Base-by-base conservation (phyloP, 2,329 filamentous ascomycete species). In the Alternaria dauci region DNA sequence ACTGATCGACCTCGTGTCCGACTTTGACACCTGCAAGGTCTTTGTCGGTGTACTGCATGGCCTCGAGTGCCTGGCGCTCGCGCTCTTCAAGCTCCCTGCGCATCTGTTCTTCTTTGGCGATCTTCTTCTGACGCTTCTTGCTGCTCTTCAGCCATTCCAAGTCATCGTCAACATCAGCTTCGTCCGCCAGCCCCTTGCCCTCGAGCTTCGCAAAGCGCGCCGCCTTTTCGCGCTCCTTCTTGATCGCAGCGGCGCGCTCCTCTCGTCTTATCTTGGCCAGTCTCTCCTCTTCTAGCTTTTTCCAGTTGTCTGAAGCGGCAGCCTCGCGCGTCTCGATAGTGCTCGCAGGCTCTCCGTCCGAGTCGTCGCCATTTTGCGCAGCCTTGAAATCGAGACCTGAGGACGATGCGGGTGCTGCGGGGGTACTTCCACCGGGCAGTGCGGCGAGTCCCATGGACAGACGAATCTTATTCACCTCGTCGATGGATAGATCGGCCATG, bases 61-160 rank as follows among this genome's bases (percentile, higher is more conserved):
- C 75, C 2, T 88, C 89, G 4, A 86, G 87, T 9, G 86, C 86
- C 76, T 94, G 91, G 5, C 75, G 75, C 69, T 85, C 82, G 5
- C 91, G 89, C 62, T 92, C 92, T 9, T 89, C 92, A 46, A 93
- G 81, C 76, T 97, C 93, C 72, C 91, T 88, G 62, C 93, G 91
- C 54, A 87, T 78, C 74, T 85, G 85, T 67, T 91, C 87, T 30
- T 89, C 88, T 75, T 87, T 86, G 68, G 88, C 91, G 39, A 98
- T 94, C 80, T 94, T 92, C 85, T 93, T 96, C 78, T 96, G 93
- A 52, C 94, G 86, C 83, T 96, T 98, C 85, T 96, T 98, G 78
- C 94, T 90, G 61, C 90, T 90, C 69, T 91, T 87, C 61, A 99
- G 79, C 95, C 95, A 99, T 1, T 91, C 85, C 76, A 91, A 91